A percentile compares a stretch with the other conserved stretches of the same genome.
Conservation (phyloP, 2,329 filamentous ascomycete species). For the Fonsecaea pedrosoi region DNA sequence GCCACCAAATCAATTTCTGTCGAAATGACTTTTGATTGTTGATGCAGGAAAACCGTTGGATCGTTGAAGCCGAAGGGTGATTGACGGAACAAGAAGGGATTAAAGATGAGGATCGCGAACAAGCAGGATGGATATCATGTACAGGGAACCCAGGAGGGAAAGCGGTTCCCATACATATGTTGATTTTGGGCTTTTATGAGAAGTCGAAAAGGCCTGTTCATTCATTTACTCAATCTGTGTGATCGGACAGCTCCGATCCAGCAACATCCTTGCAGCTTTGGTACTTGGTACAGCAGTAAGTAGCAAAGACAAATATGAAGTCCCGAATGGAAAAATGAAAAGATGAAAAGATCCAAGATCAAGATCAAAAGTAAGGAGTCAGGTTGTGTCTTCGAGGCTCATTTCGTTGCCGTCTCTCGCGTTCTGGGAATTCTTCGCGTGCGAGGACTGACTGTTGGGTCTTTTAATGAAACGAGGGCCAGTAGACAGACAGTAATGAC, state of each 20-base stretch:
- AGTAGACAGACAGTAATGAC: no score
- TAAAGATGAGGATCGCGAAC: not conserved
- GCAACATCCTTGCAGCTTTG: constrained; percentile 3
- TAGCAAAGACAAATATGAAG: constrained; percentile 1
- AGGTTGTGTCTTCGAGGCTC: no score
- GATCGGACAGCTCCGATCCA: constrained; percentile 10
- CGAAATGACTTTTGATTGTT: not conserved
- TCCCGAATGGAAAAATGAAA: not conserved
- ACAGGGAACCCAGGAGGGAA: not conserved
- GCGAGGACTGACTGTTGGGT: no score
- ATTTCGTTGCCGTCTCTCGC: no score
- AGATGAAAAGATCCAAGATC: not conserved
- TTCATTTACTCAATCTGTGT: not conserved
- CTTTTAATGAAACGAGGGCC: no score
- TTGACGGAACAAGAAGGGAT: not conserved
- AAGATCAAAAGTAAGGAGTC: no score
- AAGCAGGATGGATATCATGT: not conserved
- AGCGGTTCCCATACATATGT: not conserved
- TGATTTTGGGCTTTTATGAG: not conserved
- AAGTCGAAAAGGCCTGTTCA: not conserved
- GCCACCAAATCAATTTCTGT: not conserved
- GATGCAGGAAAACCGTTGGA: not conserved
- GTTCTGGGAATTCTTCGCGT: no score
- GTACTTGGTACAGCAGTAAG: not conserved
- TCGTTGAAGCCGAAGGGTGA: not conserved